phyloP scores from a whole-genome alignment of 352 stramenopile genomes.

The Saprolegnia diclina region DNA sequence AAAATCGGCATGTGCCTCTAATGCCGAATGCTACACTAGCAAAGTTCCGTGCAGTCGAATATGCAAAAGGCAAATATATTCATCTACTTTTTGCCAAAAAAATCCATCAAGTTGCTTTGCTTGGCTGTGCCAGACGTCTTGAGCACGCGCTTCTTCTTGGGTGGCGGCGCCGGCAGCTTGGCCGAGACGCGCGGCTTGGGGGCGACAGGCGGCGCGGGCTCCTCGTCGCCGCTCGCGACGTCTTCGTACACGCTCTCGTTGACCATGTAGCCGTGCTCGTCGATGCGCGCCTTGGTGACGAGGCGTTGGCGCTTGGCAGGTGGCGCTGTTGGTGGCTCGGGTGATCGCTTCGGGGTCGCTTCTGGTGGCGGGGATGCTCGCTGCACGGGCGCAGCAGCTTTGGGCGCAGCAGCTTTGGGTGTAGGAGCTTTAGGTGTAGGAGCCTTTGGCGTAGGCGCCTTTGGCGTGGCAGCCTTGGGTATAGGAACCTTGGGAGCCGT shows the following conservation, averaged over 20 bases:
- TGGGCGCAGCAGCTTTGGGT: background rate
- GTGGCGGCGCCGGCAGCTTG: conserved; percentile 20
- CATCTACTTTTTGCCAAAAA: conserved; percentile 21
- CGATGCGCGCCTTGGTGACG: conserved; percentile 69
- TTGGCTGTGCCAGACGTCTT: conserved; percentile 21
- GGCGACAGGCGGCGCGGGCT: background rate
- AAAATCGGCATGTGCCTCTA: too few relatives aligned
- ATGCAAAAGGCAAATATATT: too few relatives aligned
- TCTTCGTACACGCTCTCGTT: conserved; percentile 73
- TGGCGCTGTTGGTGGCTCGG: conserved; percentile 30
- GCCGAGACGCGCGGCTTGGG: background rate
- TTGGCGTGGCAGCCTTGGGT: conserved; percentile 4
- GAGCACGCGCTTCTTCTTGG: conserved; percentile 22
- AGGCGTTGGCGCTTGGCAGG: conserved; percentile 47
- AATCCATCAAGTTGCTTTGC: conserved; percentile 26
- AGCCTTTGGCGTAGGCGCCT: conserved; percentile 20
- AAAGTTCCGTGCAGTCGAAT: too few relatives aligned
- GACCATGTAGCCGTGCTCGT: conserved; percentile 80
- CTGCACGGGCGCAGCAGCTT: conserved; percentile 15
- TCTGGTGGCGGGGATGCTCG: conserved; percentile 20
- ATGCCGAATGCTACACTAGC: too few relatives aligned
- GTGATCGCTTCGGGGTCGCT: conserved; percentile 33
- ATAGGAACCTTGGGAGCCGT: conserved; percentile 25
- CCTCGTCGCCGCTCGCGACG: conserved; percentile 33
- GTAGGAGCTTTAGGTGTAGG: background rate